phyloP scores from a whole-genome alignment of 768 basidiomycete species.

The Mycena olivaceomarginata region DNA sequence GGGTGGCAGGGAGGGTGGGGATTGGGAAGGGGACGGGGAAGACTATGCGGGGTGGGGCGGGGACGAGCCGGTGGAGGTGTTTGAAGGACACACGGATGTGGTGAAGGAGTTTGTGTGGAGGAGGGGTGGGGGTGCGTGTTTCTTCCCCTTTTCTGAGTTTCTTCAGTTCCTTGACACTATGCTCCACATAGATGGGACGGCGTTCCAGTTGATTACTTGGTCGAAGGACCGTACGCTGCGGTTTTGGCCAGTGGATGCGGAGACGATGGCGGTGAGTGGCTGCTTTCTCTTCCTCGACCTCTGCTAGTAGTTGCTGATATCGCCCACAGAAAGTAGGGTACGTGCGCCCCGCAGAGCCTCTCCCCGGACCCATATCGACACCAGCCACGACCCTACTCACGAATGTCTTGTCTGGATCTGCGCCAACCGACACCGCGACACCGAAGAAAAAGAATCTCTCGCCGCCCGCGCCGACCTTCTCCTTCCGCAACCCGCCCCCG shows the following conservation, averaged over 20 bases:
- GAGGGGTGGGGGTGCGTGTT: conserved; percentile 69
- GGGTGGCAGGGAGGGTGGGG: background rate
- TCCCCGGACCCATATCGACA: conserved; percentile 46
- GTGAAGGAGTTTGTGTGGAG: conserved; percentile 99
- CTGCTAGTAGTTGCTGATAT: conserved; percentile 28
- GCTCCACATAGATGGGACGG: conserved; percentile 55
- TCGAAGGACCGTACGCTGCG: conserved; percentile 94
- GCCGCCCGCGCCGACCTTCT: conserved; percentile 55
- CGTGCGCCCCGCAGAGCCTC: conserved; percentile 49
- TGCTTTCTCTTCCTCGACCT: background rate
- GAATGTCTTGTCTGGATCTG: conserved; percentile 8
- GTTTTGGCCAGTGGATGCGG: conserved; percentile 90
- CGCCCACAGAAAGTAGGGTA: conserved; percentile 70
- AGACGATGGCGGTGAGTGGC: conserved; percentile 78
- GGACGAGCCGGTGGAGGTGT: conserved; percentile 78
- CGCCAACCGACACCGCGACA: background rate
- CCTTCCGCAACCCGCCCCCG: conserved; percentile 75
- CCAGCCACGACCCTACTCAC: conserved; percentile 41
- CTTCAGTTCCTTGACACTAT: background rate
- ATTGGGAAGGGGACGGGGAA: conserved; percentile 32
- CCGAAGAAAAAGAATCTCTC: conserved; percentile 32
- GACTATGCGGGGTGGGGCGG: conserved; percentile 43
- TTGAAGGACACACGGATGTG: conserved; percentile 93
- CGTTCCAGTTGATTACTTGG: conserved; percentile 80
- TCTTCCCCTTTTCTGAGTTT: background rate